These are phyloP conservation scores for Mortierella antarctica DNA, from an alignment of 192 early-diverging fungal species.

Conservation along the genomic window DNA sequence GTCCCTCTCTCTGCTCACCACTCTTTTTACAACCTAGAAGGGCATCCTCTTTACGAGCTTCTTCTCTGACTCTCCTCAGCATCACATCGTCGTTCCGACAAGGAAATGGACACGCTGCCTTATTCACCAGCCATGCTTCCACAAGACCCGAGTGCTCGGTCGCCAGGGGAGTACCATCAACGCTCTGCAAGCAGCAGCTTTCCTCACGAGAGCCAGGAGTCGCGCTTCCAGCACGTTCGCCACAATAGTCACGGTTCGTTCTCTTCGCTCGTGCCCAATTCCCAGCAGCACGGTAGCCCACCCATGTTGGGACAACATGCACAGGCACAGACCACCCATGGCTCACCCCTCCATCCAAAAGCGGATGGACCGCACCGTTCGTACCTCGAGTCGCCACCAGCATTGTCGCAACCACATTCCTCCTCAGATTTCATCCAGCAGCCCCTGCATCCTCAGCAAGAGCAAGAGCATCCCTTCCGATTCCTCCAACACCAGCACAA, in stretches of 20 bases:
- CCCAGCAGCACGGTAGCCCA: background rate
- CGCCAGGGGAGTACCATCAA: background rate
- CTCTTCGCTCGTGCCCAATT: background rate
- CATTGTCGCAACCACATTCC: background rate
- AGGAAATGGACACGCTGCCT: background rate
- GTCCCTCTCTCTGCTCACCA: too few relatives aligned
- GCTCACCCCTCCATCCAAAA: background rate
- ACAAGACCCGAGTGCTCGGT: background rate
- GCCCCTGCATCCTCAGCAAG: constrained; percentile 11
- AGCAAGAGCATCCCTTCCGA: constrained; percentile 5
- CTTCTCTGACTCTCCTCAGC: too few relatives aligned
- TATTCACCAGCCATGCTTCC: background rate
- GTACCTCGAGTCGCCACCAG: background rate
- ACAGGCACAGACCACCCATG: constrained; percentile 13
- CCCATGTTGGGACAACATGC: background rate
- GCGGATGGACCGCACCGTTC: background rate
- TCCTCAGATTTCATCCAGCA: background rate
- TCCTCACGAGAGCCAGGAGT: too few relatives aligned
- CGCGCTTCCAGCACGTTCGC: background rate
- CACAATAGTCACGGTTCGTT: constrained; percentile 16
- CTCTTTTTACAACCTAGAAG: too few relatives aligned
- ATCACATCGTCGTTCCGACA: too few relatives aligned
- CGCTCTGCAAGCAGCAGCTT: background rate
- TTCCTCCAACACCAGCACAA: constrained; percentile 16
- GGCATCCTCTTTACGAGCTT: too few relatives aligned